Base-by-base conservation (phyloP, 2,329 filamentous ascomycete species). In the Parasarocladium wereldwijsianum region DNA sequence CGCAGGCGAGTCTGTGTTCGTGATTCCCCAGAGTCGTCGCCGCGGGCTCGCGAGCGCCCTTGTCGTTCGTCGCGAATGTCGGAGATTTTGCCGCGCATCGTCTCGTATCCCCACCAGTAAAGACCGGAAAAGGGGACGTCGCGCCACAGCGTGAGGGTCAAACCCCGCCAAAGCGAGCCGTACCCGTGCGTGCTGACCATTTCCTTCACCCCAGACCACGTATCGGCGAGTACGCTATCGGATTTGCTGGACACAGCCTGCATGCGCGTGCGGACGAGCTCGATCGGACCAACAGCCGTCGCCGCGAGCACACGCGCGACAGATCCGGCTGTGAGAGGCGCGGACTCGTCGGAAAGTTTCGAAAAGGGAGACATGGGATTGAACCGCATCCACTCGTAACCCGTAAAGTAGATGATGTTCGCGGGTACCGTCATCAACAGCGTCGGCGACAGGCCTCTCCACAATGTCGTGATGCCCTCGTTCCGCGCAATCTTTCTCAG, bases 51-150 rank as follows among this genome's bases (percentile, higher is more conserved):
- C 2, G 47, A 42, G 20, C 57, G 55, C 1, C 62, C 64, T 16
- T 58, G 51, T 15, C 54, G 49, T 29, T 59, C 57, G 47, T 66
- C 70, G 39, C 85, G 74, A 28, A 71, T 55, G 41, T 86, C 76
- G 1, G 75, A 78, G 34, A 96, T 55, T 31, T 60, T 58, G 15
- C 75, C 72, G 31, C 85, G 74, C 32, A 87, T 76, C 12, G 70
- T 74, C 58, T 98, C 90, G 50, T 98, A 98, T 9, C 90, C 87
- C 75, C 81, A 92, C 90, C 90, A 98, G 59, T 98, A 98, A 25
- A 98, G 69, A 4, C 81, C 90, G 1, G 87, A 96, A 46, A 98
- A 98, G 0, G 90, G 90, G 1, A 96, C 90, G 47, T 98, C 90
- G 38, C 90, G 70, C 90, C 90, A 98, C 34, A 98, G 67, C 0